Evolutionary conservation across 345 rosid species (phyloP), one percentile per base, ranked within the genome.

Genomic region (Draba incana): DNA sequence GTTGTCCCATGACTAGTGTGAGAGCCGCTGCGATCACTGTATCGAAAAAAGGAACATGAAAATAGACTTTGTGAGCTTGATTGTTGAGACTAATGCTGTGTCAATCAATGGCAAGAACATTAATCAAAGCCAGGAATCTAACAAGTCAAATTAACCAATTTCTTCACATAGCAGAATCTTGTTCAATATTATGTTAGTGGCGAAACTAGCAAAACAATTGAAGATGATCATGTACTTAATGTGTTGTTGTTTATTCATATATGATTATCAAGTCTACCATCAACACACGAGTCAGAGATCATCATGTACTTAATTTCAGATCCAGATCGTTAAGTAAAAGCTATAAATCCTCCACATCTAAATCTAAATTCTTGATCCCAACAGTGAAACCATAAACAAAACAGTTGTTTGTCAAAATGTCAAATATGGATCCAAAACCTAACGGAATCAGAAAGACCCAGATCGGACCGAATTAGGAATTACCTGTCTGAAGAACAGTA

Each of bases 1-100:
- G 97, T 42, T 86, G 92, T 46, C 92, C 96, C 99, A 94, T 94
- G 49, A 86, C 80, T 35, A 85, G 80, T 56, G 97, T 86, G 69
- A 94, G 83, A 10, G 54, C 65, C 1, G 86, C 92, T 9, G 99
- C 86, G 53, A 82, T 83, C 31, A 84, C 96, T 94, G 83, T 67
- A 68, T 25, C 13, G 48, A 57, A 35, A 13, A 50, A 71, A n/a
- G n/a, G n/a, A n/a, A n/a, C n/a, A n/a, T n/a, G n/a, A n/a, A n/a
- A n/a, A n/a, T n/a, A n/a, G n/a, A n/a, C n/a, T n/a, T n/a, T n/a
- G n/a, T n/a, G n/a, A n/a, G n/a, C n/a, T n/a, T n/a, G n/a, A n/a
- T n/a, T n/a, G n/a, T n/a, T n/a, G 48, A 41, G 49, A 27, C 24
- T 42, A 2, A 3, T 23, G 9, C 23, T 35, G 10, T 37, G 15